Base-by-base conservation (phyloP, 495 filamentous ascomycete species). In the Neurospora terricola region DNA sequence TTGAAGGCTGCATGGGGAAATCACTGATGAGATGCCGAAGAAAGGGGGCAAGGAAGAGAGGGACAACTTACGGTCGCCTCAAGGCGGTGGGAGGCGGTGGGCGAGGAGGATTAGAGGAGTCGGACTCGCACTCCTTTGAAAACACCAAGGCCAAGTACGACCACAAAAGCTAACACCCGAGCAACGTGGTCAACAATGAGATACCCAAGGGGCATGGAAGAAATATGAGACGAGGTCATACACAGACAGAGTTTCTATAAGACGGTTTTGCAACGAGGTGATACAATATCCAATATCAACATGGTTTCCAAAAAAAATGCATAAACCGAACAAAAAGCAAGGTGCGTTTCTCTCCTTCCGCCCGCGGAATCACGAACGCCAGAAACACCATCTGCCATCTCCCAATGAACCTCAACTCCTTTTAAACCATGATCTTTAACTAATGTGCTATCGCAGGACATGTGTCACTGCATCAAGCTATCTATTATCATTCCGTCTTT, bases 1-100 rank as follows among this genome's bases (percentile, higher is more conserved):
- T 70, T 82, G 72, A 75, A 68, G 12, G 69, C 45, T 62, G 54
- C 54, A 30, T 27, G 23, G 27, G 1, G 0, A 7, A 8, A 4
- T 8, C 23, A 4, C 5, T 3, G 54, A 23, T 12, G 21, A 5
- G 11, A 21, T 21, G 3, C 18, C 45, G 23, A 23, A 54, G 21
- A 23, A 9, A 21, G 43, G 43, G 7, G 43, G n/a, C 16, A 21
- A 21, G 23, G 21, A 54, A 62, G 54, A 30, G 54, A 62, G 12
- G 23, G 12, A 30, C 3, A 2, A 30, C 1, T 1, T 0, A 62
- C 54, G 27, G 27, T 66, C 6, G 27, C 7, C 27, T n/a, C n/a
- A n/a, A n/a, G n/a, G n/a, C n/a, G n/a, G n/a, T n/a, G n/a, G n/a
- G n/a, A n/a, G n/a, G n/a, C n/a, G n/a, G n/a, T n/a, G n/a, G n/a